These are phyloP conservation scores for Coprinopsis cinerea DNA, from an alignment of 768 basidiomycete species.

Conservation along the genomic window DNA sequence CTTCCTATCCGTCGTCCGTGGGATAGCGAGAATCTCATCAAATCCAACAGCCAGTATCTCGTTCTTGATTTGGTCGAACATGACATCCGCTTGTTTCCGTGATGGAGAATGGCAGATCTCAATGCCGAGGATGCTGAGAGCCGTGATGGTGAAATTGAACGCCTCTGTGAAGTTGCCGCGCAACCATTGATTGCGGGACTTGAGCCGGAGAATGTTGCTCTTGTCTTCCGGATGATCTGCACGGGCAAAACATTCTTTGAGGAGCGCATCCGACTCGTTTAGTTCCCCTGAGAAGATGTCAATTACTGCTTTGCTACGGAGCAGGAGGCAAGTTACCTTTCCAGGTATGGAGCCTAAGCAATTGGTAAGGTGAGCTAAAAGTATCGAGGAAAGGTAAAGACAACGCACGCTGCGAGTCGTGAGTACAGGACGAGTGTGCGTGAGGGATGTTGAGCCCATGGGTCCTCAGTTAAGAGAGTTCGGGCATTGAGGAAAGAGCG, in stretches of 20 bases:
- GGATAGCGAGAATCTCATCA: slow-evolving; percentile 59
- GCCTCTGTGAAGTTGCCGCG: slow-evolving; percentile 51
- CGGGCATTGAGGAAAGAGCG: slow-evolving; percentile 58
- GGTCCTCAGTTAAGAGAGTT: slow-evolving; percentile 44
- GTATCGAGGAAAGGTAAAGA: neutral
- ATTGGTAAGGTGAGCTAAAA: neutral
- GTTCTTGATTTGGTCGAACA: slow-evolving; percentile 67
- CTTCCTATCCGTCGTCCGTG: slow-evolving; percentile 51
- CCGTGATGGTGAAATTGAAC: slow-evolving; percentile 50
- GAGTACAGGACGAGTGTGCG: slow-evolving; percentile 50
- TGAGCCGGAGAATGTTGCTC: slow-evolving; percentile 49
- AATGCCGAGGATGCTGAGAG: slow-evolving; percentile 56
- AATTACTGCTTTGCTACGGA: neutral
- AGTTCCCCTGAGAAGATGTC: slow-evolving; percentile 41
- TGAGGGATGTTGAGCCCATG: slow-evolving; percentile 44
- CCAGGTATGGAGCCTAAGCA: slow-evolving; percentile 55
- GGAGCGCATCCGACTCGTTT: slow-evolving; percentile 42
- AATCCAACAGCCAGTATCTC: slow-evolving; percentile 67
- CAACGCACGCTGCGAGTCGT: slow-evolving; percentile 55
- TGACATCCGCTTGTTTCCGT: slow-evolving; percentile 47
- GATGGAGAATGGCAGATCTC: slow-evolving; percentile 51
- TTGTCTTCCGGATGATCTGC: slow-evolving; percentile 47
- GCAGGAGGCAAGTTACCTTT: slow-evolving; percentile 34
- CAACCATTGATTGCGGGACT: slow-evolving; percentile 60
- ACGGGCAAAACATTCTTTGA: slow-evolving; percentile 49